phyloP scores from a whole-genome alignment of 2,329 filamentous ascomycete genomes.

The Diaporthe sp. region DNA sequence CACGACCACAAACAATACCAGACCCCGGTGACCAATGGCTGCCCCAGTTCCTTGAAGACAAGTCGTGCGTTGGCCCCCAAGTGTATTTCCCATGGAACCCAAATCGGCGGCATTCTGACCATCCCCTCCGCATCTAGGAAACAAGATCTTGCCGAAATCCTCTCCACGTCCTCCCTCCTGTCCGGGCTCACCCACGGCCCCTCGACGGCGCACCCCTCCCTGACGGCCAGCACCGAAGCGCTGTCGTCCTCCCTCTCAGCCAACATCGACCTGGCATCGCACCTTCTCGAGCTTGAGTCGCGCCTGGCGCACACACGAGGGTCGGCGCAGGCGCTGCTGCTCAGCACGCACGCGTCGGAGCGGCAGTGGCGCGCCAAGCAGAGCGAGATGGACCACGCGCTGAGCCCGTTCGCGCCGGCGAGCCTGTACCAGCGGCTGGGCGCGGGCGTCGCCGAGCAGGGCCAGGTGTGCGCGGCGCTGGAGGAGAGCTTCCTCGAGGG shows the following conservation, averaged over 20 bases:
- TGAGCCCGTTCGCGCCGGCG: conserved; percentile 88
- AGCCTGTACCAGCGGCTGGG: conserved; percentile 86
- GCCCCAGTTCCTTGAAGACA: conserved; percentile 81
- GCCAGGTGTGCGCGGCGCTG: conserved; percentile 81
- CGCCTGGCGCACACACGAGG: conserved; percentile 73
- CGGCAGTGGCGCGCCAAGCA: conserved; percentile 94
- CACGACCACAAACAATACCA: conserved; percentile 56
- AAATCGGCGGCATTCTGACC: not conserved
- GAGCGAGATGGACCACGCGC: conserved; percentile 86
- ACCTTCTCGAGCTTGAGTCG: conserved; percentile 72
- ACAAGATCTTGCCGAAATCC: conserved; percentile 80
- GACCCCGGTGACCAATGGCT: conserved; percentile 83
- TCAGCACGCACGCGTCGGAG: conserved; percentile 88
- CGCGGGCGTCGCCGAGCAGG: conserved; percentile 86
- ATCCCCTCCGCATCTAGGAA: conserved; percentile 66
- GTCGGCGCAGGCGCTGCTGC: conserved; percentile 82
- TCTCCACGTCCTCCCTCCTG: conserved; percentile 76
- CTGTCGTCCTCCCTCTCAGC: conserved; percentile 76
- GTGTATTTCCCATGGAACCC: conserved; percentile 37
- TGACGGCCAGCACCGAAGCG: conserved; percentile 73
- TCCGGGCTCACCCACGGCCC: conserved; percentile 80
- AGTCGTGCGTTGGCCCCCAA: conserved; percentile 72
- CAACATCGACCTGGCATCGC: conserved; percentile 79
- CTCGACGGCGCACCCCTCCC: conserved; percentile 78
- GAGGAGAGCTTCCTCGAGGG: conserved; percentile 93